Conservation (phyloP, 805 yeast species). For the Ogataea chonburiensis region DNA sequence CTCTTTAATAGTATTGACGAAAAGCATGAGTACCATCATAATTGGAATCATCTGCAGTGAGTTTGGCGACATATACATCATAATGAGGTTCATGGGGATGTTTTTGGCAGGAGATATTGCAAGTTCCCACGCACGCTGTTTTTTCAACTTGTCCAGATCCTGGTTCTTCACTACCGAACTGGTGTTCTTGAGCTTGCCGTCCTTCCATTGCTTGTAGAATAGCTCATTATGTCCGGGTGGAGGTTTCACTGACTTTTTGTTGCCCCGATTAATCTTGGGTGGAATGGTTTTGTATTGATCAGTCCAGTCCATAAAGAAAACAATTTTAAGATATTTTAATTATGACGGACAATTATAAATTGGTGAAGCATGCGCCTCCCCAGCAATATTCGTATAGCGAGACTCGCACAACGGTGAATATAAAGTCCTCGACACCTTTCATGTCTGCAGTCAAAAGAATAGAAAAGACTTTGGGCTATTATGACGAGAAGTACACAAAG, state of each 20-base stretch:
- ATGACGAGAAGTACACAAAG: constrained; percentile 41
- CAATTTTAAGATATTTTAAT: constrained; percentile 8
- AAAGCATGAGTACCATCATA: constrained; percentile 82
- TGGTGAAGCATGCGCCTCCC: constrained; percentile 57
- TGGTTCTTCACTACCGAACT: constrained; percentile 7
- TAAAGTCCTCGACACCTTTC: constrained; percentile 69
- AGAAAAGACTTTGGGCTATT: constrained; percentile 43
- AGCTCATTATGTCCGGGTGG: constrained; percentile 25
- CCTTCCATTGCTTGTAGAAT: constrained; percentile 18
- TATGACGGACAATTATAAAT: constrained; percentile 33
- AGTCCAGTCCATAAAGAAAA: constrained; percentile 11
- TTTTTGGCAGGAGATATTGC: constrained; percentile 78
- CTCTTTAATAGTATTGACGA: constrained; percentile 75
- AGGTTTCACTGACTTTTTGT: constrained; percentile 9
- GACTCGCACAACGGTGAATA: constrained; percentile 47
- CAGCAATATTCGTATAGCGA: constrained; percentile 42
- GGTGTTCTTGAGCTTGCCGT: constrained; percentile 10
- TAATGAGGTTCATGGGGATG: constrained; percentile 85
- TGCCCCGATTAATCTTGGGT: constrained; percentile 1
- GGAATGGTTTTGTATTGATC: constrained; percentile 6
- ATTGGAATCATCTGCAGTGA: constrained; percentile 87
- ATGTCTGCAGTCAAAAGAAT: constrained; percentile 70
- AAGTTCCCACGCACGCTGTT: constrained; percentile 80
- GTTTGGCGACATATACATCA: constrained; percentile 93
- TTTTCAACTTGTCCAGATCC: constrained; percentile 40